Conservation (phyloP, 2,329 filamentous ascomycete genomes). For the Trichoderma sp. region DNA sequence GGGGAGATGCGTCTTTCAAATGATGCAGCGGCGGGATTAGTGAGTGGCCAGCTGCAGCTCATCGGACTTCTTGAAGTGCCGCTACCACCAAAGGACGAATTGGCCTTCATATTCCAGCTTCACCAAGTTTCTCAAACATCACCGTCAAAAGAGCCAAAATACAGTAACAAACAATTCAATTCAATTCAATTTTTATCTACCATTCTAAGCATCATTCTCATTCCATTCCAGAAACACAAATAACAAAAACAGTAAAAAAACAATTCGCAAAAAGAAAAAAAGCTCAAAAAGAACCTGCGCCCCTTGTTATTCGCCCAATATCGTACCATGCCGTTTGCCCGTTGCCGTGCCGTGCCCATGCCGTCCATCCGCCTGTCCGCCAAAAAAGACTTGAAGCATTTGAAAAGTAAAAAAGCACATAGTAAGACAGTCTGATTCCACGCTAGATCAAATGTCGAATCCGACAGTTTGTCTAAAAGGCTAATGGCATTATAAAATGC, state of each 20-base stretch:
- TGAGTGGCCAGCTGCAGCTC: neutral
- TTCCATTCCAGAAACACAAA: constrained; percentile 16
- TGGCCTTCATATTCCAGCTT: neutral
- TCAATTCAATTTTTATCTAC: constrained; percentile 28
- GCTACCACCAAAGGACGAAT: neutral
- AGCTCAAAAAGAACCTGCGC: neutral
- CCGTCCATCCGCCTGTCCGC: constrained; percentile 3
- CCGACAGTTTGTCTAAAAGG: neutral
- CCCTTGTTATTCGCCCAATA: neutral
- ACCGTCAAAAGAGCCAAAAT: neutral
- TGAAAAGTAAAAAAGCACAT: constrained; percentile 19
- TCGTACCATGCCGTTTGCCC: neutral
- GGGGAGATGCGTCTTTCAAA: neutral
- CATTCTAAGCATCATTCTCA: constrained; percentile 25
- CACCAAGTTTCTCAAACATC: neutral
- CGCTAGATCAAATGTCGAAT: neutral
- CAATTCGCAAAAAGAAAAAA: neutral
- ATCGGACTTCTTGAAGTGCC: neutral
- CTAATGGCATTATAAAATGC: neutral
- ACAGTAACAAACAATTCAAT: neutral
- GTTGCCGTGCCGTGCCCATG: neutral
- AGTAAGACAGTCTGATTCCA: neutral
- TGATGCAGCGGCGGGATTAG: neutral
- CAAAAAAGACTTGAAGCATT: constrained; percentile 16
- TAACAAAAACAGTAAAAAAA: neutral